Conservation (phyloP, 164 flowering plant species). For the Hamamelis virginiana region DNA sequence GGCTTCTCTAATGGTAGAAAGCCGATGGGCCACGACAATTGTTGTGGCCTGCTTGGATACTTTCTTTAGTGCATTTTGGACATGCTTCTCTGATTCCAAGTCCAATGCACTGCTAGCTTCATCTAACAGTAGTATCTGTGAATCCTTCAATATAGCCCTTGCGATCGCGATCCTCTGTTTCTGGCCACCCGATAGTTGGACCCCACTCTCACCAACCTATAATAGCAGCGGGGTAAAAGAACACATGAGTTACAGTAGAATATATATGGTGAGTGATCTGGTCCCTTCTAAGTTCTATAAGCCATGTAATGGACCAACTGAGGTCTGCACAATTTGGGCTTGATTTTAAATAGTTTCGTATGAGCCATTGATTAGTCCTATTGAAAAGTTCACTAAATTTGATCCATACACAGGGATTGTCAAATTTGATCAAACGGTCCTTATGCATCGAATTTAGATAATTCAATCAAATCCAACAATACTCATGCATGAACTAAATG, state of each 20-base stretch:
- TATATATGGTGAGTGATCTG: neutral
- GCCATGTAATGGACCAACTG: too few relatives aligned
- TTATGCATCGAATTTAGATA: too few relatives aligned
- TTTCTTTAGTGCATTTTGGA: constrained; percentile 60
- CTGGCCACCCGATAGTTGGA: constrained; percentile 73
- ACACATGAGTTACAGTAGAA: neutral
- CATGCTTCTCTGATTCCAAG: constrained; percentile 71
- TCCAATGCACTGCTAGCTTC: constrained; percentile 85
- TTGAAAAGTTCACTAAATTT: too few relatives aligned
- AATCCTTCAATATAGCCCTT: constrained; percentile 61
- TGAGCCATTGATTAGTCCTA: too few relatives aligned
- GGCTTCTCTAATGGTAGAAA: constrained; percentile 68
- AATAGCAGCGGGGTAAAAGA: neutral
- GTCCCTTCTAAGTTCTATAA: too few relatives aligned
- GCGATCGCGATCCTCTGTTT: constrained; percentile 79
- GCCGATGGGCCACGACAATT: constrained; percentile 67
- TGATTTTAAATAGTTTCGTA: too few relatives aligned
- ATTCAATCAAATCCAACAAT: too few relatives aligned
- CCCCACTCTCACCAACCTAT: constrained; percentile 80
- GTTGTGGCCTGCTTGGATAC: constrained; percentile 52
- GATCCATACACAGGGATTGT: too few relatives aligned
- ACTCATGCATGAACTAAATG: too few relatives aligned
- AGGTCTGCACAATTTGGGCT: too few relatives aligned
- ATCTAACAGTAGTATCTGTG: constrained; percentile 58
- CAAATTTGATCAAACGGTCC: too few relatives aligned